phyloP scores from a whole-genome alignment of 2,329 filamentous ascomycete species.

The Ceratocystis huliohia region DNA sequence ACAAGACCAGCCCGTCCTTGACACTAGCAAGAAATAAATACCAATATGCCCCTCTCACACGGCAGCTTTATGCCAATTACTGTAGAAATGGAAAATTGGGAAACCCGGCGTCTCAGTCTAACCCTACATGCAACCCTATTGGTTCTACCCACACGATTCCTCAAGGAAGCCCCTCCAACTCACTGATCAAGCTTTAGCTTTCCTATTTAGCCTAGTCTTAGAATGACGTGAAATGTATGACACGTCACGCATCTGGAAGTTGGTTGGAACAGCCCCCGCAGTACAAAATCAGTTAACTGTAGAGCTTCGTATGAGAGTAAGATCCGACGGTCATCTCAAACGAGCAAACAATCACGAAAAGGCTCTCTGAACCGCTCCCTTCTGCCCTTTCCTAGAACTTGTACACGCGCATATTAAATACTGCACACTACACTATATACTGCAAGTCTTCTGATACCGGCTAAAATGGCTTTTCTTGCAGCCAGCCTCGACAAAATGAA shows the following conservation, averaged over 20 bases:
- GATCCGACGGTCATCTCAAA: not conserved
- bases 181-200: not conserved
- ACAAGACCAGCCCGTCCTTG: not conserved
- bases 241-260: not conserved
- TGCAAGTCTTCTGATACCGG: not conserved
- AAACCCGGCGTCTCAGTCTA: not conserved
- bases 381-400: too few species aligned
- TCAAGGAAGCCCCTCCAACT: not conserved
- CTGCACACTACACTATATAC: not conserved
- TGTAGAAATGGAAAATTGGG: too few species aligned
- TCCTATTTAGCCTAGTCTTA: not conserved
- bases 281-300: not conserved
- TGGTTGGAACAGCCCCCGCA: not conserved
- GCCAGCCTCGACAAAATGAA: constrained; percentile 20
- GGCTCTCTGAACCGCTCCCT: too few species aligned
- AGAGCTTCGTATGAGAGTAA: too few species aligned
- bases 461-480: constrained; percentile 22
- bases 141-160: too few species aligned
- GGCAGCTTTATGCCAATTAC: too few species aligned
- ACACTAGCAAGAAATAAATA: too few species aligned
- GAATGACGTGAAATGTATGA: not conserved
- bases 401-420: too few species aligned
- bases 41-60: too few species aligned
- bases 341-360: not conserved
- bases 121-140: not conserved